Percentiles rank a stretch among this genome's conserved stretches.
These are phyloP conservation scores for Moesziomyces sp. DNA, from an alignment of 1,284 basidiomycete species.

Conservation along the genomic window DNA sequence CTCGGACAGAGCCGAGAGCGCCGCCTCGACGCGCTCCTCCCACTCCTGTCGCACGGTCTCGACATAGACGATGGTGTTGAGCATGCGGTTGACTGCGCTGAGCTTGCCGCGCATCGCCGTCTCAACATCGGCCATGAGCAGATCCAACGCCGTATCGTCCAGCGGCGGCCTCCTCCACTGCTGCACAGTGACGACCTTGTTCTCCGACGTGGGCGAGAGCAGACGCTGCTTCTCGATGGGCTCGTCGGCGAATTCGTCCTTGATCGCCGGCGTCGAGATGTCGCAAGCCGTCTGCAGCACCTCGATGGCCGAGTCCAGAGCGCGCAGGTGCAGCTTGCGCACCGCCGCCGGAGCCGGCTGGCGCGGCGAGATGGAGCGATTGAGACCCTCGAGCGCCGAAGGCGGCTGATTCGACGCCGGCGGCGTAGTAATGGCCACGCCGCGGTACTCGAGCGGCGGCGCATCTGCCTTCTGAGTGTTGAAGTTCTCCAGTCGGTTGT, in stretches of 20 bases:
- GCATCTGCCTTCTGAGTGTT: conserved; percentile 17
- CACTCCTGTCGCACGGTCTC: conserved; percentile 97
- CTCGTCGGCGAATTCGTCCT: conserved; percentile 79
- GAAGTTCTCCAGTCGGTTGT: conserved; percentile 48
- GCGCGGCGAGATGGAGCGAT: conserved; percentile 56
- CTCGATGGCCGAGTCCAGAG: conserved; percentile 86
- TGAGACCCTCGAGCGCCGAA: conserved; percentile 60
- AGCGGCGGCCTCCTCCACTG: conserved; percentile 47
- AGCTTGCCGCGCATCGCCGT: conserved; percentile 90
- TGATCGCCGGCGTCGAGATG: conserved; percentile 86
- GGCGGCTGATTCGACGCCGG: conserved; percentile 65
- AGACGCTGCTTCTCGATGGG: conserved; percentile 92
- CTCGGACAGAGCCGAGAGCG: conserved; percentile 72
- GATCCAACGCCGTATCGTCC: conserved; percentile 81
- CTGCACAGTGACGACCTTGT: conserved; percentile 55
- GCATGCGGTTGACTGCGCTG: conserved; percentile 93
- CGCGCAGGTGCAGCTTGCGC: conserved; percentile 71
- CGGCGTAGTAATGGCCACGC: conserved; percentile 73
- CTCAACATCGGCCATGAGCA: conserved; percentile 86
- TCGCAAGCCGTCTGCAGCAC: conserved; percentile 82
- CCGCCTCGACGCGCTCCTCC: conserved; percentile 83
- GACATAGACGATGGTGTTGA: conserved; percentile 96
- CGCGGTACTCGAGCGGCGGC: conserved; percentile 79
- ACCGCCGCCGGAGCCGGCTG: conserved; percentile 49
- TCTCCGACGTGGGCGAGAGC: conserved; percentile 73